Evolutionary conservation across 1,139 yeast species (phyloP).

Genomic region (Debaryomyces robertsiae): DNA sequence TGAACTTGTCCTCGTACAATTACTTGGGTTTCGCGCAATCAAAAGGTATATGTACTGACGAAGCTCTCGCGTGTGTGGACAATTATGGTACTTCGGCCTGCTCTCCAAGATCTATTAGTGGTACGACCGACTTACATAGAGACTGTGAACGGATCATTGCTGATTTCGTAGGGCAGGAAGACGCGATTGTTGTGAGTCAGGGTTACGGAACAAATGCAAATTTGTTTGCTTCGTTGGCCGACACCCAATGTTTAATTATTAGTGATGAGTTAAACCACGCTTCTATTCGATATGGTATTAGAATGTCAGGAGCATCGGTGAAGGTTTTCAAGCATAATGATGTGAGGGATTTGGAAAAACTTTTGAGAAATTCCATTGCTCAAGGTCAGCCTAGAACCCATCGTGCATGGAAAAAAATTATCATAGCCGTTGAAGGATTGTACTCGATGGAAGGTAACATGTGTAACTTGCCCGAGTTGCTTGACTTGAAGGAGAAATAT

Average conservation of each 20-base stretch:
- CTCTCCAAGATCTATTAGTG: conserved; percentile 74
- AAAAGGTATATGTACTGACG: conserved; percentile 86
- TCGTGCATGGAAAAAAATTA: conserved; percentile 95
- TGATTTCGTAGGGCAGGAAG: conserved; percentile 87
- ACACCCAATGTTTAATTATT: conserved; percentile 84
- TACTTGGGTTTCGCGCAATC: conserved; percentile 97
- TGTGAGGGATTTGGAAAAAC: conserved; percentile 75
- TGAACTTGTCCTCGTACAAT: conserved; percentile 88
- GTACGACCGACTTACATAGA: conserved; percentile 74
- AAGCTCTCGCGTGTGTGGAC: conserved; percentile 62
- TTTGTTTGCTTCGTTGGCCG: conserved; percentile 79
- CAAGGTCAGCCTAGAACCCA: conserved; percentile 97
- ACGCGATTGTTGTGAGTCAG: conserved; percentile 82
- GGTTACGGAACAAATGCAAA: conserved; percentile 98
- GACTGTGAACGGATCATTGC: conserved; percentile 81
- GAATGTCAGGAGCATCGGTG: conserved; percentile 91
- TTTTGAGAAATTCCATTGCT: conserved; percentile 84
- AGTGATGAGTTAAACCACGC: conserved; percentile 96
- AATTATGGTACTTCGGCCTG: conserved; percentile 77
- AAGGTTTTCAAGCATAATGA: conserved; percentile 93
- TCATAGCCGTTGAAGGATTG: conserved; percentile 92
- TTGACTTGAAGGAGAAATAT: conserved; percentile 79
- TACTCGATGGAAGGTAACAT: conserved; percentile 98
- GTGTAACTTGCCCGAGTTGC: conserved; percentile 78
- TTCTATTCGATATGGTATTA: conserved; percentile 91